Evolutionary conservation across 192 early-diverging fungal genomes (phyloP), one percentile per base, ranked within the genome.

Genomic region (Backusella macrospora): DNA sequence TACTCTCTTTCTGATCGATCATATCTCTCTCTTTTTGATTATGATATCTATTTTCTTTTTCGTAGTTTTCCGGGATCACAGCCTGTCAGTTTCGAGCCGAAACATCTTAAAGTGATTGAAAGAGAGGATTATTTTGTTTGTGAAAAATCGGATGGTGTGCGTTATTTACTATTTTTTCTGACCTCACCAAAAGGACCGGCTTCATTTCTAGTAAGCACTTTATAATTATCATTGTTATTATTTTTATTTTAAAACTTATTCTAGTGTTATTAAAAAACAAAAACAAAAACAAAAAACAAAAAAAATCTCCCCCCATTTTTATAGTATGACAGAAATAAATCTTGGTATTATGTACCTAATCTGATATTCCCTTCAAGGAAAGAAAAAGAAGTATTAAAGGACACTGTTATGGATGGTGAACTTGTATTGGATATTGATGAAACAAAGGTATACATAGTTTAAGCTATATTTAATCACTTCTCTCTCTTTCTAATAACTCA

Each of bases 341-440:
- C 80, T 10, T 92, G 90, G 80, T 91, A 89, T 72, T 85, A 78
- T 67, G 77, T 92, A 8, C 82, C 83, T 10, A 73, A 91, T 42
- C 79, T 88, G 4, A 62, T 92, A 34, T 89, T 90, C 46, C 87
- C 88, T 13, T 49, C 78, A 12, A 73, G 81, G 1, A 80, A 74
- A 37, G 78, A 82, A 46, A 73, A 81, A 14, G 79, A 86, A 71
- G 87, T 73, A 43, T 86, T 92, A 62, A 83, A 76, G n/a, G 86
- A 92, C 39, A 92, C 92, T 7, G 49, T 94, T 21, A 80, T 94
- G 77, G 92, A 94, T 79, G 93, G 91, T 23, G 92, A 94, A 79
- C 79, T 94, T 62, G 86, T 94, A 13, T 46, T 87, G 14, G 93
- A 92, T 72, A 48, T 73, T 5, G 83, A 91, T 23, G 78, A 83